Conservation (phyloP, 371 early-diverging fungal species). For the Paraphysoderma sedebokerense region DNA sequence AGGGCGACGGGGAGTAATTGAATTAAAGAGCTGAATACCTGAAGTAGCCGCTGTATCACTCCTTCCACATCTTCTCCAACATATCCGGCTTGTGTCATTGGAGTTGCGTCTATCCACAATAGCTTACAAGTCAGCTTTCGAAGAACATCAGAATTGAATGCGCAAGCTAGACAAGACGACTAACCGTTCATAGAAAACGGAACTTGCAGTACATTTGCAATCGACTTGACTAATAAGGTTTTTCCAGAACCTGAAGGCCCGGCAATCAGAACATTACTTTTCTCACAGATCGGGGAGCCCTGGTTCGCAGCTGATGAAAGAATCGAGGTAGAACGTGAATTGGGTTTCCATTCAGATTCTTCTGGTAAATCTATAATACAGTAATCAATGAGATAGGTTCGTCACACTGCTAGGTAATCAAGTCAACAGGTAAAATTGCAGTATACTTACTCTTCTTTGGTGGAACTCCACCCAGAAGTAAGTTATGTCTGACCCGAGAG, state of each 20-base stretch:
- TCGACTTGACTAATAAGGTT: constrained; percentile 64
- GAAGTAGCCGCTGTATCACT: constrained; percentile 65
- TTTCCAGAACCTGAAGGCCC: constrained; percentile 80
- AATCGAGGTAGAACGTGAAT: too few relatives aligned
- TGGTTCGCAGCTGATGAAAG: constrained; percentile 6
- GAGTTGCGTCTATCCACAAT: too few relatives aligned
- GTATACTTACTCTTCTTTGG: too few relatives aligned
- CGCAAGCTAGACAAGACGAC: too few relatives aligned
- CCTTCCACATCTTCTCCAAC: constrained; percentile 87
- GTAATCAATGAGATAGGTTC: too few relatives aligned
- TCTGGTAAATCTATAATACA: too few relatives aligned
- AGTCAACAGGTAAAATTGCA: too few relatives aligned
- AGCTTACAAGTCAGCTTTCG: too few relatives aligned
- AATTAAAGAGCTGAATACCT: constrained; percentile 18
- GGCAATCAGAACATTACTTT: constrained; percentile 70
- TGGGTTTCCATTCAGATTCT: too few relatives aligned
- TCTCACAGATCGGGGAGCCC: constrained; percentile 42
- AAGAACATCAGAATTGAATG: too few relatives aligned
- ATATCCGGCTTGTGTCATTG: constrained; percentile 84
- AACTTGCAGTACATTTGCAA: constrained; percentile 69
- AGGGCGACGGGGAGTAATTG: background rate
- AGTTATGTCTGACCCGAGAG: constrained; percentile 53
- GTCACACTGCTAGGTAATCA: too few relatives aligned
- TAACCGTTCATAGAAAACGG: constrained; percentile 86
- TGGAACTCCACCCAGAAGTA: constrained; percentile 8